Evolutionary conservation across 352 stramenopile species (phyloP).

Genomic region (Phytophthora chlamydospora): DNA sequence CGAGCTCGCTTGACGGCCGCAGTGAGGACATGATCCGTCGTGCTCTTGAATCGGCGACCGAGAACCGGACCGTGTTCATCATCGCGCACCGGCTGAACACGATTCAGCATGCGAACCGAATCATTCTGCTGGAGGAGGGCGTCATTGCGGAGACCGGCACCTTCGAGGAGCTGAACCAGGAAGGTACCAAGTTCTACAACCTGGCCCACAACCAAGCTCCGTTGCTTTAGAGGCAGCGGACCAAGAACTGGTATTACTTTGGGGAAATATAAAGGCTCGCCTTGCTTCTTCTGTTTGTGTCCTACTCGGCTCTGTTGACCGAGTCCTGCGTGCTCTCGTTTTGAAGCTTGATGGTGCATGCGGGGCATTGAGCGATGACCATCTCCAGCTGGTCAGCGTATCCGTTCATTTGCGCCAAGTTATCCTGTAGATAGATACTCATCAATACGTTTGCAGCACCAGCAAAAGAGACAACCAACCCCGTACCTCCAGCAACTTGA

Average conservation of each 20-base stretch:
- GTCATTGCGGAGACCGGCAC: conserved; percentile 79
- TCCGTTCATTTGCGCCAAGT: conserved; percentile 76
- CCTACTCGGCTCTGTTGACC: conserved; percentile 29
- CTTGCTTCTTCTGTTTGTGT: conserved; percentile 9
- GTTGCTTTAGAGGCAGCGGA: conserved; percentile 48
- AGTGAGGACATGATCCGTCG: conserved; percentile 84
- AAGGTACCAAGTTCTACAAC: conserved; percentile 82
- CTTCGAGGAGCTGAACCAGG: conserved; percentile 75
- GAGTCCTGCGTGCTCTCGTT: conserved; percentile 66
- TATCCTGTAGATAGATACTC: conserved; percentile 50
- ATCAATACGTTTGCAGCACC: not conserved
- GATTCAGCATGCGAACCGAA: conserved; percentile 84
- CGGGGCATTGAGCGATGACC: conserved; percentile 71
- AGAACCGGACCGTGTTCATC: conserved; percentile 83
- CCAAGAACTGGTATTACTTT: conserved; percentile 27
- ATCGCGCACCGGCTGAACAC: conserved; percentile 88
- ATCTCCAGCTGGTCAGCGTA: conserved; percentile 83
- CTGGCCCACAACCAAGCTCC: conserved; percentile 68
- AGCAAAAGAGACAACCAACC: not conserved
- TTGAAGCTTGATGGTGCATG: conserved; percentile 76
- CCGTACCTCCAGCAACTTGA: conserved; percentile 75
- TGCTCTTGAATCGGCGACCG: conserved; percentile 60
- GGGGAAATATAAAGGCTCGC: conserved; percentile 29
- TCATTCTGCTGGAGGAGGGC: conserved; percentile 85
- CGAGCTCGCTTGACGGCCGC: conserved; percentile 80